Evolutionary conservation across 371 early-diverging fungal genomes (phyloP).

Genomic region (Circinella umbellata): DNA sequence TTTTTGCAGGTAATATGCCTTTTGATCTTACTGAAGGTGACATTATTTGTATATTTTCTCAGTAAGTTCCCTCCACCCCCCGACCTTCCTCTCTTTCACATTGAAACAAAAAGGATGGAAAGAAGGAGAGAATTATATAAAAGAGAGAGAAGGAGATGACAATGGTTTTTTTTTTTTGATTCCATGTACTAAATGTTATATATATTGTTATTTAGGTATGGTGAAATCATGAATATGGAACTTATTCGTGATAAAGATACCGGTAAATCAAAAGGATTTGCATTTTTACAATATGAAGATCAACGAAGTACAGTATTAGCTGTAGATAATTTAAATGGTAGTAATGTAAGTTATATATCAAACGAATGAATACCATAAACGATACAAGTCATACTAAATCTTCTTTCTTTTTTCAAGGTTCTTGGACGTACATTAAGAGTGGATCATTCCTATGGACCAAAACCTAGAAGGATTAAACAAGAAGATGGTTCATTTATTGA

Average conservation of each 20-base stretch:
- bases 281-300: slow-evolving; percentile 94
- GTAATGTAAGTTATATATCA: slow-evolving; percentile 51
- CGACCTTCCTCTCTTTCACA: too few relatives aligned
- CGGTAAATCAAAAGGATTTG: slow-evolving; percentile 88
- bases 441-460: slow-evolving; percentile 62
- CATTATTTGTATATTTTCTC: slow-evolving; percentile 89
- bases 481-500: slow-evolving; percentile 42
- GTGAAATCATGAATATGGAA: slow-evolving; percentile 90
- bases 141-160: too few relatives aligned
- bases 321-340: slow-evolving; percentile 94
- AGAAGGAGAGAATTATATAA: too few relatives aligned
- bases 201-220: slow-evolving; percentile 59
- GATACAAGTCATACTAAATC: neutral
- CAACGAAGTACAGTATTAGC: slow-evolving; percentile 90
- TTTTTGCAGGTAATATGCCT: slow-evolving; percentile 86
- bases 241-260: slow-evolving; percentile 86
- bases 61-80: slow-evolving; percentile 55
- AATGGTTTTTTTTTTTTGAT: too few relatives aligned
- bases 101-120: too few relatives aligned
- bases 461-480: slow-evolving; percentile 38
- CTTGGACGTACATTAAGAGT: slow-evolving; percentile 39
- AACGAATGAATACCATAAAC: neutral
- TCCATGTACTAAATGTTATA: too few relatives aligned
- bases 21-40: slow-evolving; percentile 94
- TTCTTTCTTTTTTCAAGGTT: slow-evolving; percentile 20